A percentile compares a stretch with the other conserved stretches of the same genome.
phyloP scores from a whole-genome alignment of 331 rosid species.

The Malus hybrid region DNA sequence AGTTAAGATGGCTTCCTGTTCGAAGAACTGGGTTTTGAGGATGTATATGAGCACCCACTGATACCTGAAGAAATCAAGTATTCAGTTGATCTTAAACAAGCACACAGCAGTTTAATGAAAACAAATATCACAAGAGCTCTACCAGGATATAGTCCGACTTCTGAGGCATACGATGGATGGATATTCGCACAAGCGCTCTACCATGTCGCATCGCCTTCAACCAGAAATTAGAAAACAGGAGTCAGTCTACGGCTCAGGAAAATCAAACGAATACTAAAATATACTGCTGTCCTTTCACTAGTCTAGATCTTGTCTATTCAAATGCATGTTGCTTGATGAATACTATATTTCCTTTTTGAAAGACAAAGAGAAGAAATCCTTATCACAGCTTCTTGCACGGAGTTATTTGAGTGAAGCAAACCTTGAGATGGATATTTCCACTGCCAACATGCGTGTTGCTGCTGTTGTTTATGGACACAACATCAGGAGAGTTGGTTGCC shows the following conservation, averaged over 20 bases:
- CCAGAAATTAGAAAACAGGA: slow-evolving; percentile 19
- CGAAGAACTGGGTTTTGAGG: slow-evolving; percentile 82
- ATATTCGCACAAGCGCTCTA: slow-evolving; percentile 70
- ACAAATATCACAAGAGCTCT: slow-evolving; percentile 14
- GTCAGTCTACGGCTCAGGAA: slow-evolving; percentile 16
- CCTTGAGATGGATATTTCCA: slow-evolving; percentile 69
- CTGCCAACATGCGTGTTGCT: slow-evolving; percentile 42
- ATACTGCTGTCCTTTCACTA: not conserved
- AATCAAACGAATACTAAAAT: slow-evolving; percentile 14
- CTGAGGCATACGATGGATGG: slow-evolving; percentile 47
- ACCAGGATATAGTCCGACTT: slow-evolving; percentile 88
- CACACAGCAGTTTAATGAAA: slow-evolving; percentile 2
- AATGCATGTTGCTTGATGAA: not conserved
- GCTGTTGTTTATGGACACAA: slow-evolving; percentile 56
- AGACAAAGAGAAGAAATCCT: not conserved
- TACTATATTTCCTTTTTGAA: too few species aligned
- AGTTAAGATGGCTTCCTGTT: slow-evolving; percentile 60
- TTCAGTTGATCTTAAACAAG: slow-evolving; percentile 16
- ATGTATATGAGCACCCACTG: slow-evolving; percentile 75
- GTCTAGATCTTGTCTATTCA: not conserved
- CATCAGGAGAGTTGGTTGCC: slow-evolving; percentile 67
- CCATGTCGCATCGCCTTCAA: slow-evolving; percentile 79
- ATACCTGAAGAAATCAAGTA: slow-evolving; percentile 42
- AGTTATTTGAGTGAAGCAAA: slow-evolving; percentile 12
- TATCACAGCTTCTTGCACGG: slow-evolving; percentile 10